These are phyloP conservation scores for Leishmania gerbilli DNA, from an alignment of 208 protist genomes.

Conservation along the genomic window DNA sequence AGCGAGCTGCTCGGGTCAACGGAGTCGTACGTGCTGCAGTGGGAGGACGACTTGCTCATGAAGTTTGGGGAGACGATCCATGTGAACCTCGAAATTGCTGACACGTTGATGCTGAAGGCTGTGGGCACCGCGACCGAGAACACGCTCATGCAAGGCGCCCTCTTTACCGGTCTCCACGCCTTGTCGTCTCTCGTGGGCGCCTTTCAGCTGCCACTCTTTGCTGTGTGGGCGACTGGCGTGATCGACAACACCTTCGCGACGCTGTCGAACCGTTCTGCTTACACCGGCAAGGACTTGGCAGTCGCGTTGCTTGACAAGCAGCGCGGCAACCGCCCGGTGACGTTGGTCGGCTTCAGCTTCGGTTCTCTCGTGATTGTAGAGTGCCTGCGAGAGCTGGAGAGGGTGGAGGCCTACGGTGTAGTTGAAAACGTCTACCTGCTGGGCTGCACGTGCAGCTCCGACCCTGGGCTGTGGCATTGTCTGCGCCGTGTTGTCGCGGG, in stretches of 20 bases:
- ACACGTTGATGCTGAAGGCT: constrained; percentile 37
- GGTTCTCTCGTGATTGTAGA: constrained; percentile 83
- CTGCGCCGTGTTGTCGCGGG: constrained; percentile 80
- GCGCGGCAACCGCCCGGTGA: constrained; percentile 80
- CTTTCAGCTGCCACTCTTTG: constrained; percentile 75
- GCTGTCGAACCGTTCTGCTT: constrained; percentile 68
- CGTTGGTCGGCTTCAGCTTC: constrained; percentile 88
- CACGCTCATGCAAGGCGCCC: constrained; percentile 50
- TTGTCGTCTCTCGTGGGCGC: constrained; percentile 66
- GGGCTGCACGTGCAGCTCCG: constrained; percentile 62
- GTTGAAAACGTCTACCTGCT: constrained; percentile 90
- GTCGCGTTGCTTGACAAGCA: constrained; percentile 56
- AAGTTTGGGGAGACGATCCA: constrained; percentile 71
- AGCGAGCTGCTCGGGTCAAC: constrained; percentile 38
- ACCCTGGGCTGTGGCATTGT: constrained; percentile 52
- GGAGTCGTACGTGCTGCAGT: constrained; percentile 77
- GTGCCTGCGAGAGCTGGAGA: constrained; percentile 73
- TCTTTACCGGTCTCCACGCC: constrained; percentile 75
- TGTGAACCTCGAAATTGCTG: constrained; percentile 53
- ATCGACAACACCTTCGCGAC: constrained; percentile 89
- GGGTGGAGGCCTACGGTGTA: constrained; percentile 55
- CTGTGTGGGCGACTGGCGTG: constrained; percentile 69
- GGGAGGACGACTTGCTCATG: constrained; percentile 75
- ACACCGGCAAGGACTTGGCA: constrained; percentile 82
- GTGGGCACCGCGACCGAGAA: constrained; percentile 42